Evolutionary conservation across 2,329 filamentous ascomycete species (phyloP).

Genomic region (Tolypocladium tropicale): DNA sequence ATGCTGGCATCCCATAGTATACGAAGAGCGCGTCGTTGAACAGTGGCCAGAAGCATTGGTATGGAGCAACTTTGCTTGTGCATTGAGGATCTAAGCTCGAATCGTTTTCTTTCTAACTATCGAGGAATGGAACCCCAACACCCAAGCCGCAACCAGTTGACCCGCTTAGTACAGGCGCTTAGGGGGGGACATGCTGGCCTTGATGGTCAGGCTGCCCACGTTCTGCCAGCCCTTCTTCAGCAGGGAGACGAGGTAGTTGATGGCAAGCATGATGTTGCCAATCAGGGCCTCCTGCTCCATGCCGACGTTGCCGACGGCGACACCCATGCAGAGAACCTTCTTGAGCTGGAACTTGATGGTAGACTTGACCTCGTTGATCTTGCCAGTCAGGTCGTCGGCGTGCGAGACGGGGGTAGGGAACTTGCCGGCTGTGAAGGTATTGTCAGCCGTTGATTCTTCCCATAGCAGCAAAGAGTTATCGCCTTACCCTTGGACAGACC

Average conservation of each 20-base stretch:
- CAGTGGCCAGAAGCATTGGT: not conserved
- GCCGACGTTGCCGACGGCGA: constrained; percentile 95
- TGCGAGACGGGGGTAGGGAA: constrained; percentile 99
- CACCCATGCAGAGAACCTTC: constrained; percentile 99
- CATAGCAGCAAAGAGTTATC: constrained; percentile 8
- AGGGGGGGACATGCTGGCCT: constrained; percentile 98
- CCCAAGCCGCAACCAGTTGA: constrained; percentile 6
- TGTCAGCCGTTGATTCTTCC: constrained; percentile 13
- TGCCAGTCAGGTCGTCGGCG: constrained; percentile 82
- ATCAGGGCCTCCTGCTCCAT: constrained; percentile 96
- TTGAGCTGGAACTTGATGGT: constrained; percentile 99
- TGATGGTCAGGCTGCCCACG: constrained; percentile 98
- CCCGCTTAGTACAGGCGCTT: constrained; percentile 83
- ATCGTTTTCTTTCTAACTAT: constrained; percentile 1
- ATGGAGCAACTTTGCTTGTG: not conserved
- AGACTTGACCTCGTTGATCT: constrained; percentile 99
- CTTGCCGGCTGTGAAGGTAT: constrained; percentile 69
- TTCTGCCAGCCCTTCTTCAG: constrained; percentile 99
- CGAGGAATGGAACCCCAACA: not conserved
- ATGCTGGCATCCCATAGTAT: not conserved
- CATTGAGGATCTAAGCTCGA: constrained; percentile 4
- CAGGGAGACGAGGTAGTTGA: constrained; percentile 99
- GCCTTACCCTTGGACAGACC: constrained; percentile 91
- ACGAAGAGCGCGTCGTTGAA: not conserved
- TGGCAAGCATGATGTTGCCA: constrained; percentile 98